phyloP scores from a whole-genome alignment of 305 asterid species.

The Solanum aculeatissimum region DNA sequence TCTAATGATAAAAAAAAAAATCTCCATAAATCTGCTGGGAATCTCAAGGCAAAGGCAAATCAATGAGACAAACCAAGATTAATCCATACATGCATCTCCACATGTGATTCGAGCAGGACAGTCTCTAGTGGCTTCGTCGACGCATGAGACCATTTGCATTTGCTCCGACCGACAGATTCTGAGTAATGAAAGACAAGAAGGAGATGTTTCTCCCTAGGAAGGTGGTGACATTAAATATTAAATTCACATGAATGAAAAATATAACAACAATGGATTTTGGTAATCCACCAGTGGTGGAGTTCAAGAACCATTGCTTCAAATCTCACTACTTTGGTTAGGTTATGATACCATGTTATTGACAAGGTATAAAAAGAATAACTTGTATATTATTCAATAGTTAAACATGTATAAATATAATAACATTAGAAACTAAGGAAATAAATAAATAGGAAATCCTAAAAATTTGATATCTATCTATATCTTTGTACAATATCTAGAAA shows the following conservation, averaged over 20 bases:
- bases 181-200: neutral
- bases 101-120: neutral
- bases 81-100: neutral
- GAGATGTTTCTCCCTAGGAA: neutral
- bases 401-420: too few species aligned
- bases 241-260: too few species aligned
- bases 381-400: too few species aligned
- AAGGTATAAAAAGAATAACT: too few species aligned
- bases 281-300: neutral
- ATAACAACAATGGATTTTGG: too few species aligned
- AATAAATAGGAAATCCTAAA: too few species aligned
- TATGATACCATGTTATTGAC: too few species aligned
- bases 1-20: neutral
- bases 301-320: neutral
- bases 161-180: neutral
- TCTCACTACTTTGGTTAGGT: too few species aligned
- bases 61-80: neutral
- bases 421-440: too few species aligned
- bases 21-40: neutral
- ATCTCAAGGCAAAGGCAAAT: neutral
- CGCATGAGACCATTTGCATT: neutral
- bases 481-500: too few species aligned
- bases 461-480: too few species aligned
- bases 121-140: neutral
- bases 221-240: too few species aligned